A percentile compares a stretch with the other conserved stretches of the same genome.
These are phyloP conservation scores for Paracorniculantispora psalliotae DNA, from an alignment of 2,329 filamentous ascomycete genomes.

Conservation along the genomic window DNA sequence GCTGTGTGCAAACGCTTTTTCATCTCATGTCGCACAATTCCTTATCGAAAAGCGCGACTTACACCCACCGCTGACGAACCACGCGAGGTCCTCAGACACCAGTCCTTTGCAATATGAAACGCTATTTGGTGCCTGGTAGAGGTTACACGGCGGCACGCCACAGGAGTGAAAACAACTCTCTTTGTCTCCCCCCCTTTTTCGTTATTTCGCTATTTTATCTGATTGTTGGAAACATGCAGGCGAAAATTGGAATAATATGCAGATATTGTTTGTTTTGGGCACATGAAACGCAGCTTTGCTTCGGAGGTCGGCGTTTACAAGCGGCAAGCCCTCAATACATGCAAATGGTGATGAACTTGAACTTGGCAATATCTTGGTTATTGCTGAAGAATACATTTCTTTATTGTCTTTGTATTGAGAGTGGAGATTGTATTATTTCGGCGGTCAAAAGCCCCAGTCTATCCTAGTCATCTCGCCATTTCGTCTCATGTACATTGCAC, in stretches of 20 bases:
- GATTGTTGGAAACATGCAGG: no score
- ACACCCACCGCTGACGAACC: neutral
- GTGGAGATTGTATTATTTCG: neutral
- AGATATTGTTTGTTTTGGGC: neutral
- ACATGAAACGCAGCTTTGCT: neutral
- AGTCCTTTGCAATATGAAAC: neutral
- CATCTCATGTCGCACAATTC: neutral
- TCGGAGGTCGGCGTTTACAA: neutral
- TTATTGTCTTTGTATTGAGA: neutral
- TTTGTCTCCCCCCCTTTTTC: no score
- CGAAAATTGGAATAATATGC: neutral
- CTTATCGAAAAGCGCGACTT: neutral
- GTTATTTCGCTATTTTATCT: no score
- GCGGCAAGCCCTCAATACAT: no score
- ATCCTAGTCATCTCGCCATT: neutral
- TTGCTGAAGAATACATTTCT: no score
- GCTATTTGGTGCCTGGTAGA: neutral
- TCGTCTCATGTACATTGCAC: neutral
- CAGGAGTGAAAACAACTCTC: no score
- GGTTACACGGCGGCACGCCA: neutral
- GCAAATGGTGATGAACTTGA: no score
- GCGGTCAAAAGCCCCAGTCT: neutral
- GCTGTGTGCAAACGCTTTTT: neutral
- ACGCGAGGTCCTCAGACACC: neutral
- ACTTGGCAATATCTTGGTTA: no score